Evolutionary conservation across 208 protist genomes (phyloP).

Genomic region (Leishmania gerbilli): DNA sequence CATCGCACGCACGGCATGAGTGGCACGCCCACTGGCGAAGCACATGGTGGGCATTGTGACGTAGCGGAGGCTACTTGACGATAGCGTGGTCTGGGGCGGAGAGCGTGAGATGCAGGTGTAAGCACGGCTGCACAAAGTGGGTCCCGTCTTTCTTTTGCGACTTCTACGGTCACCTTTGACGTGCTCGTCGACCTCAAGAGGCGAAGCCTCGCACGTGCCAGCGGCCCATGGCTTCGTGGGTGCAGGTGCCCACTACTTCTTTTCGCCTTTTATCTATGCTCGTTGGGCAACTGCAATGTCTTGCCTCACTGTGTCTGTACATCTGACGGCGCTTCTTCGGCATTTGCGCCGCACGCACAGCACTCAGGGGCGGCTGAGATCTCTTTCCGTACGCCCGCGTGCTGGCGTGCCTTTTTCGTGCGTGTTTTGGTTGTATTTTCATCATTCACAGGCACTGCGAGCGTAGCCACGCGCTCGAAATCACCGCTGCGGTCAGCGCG

Average conservation of each 20-base stretch:
- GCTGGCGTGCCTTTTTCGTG: neutral
- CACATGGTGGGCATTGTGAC: neutral
- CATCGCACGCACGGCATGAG: neutral
- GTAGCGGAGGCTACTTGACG: neutral
- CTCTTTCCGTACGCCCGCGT: neutral
- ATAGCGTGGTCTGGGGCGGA: neutral
- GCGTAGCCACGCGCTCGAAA: neutral
- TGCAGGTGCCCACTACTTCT: neutral
- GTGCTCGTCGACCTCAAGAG: neutral
- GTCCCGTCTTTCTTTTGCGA: neutral
- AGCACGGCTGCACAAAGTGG: neutral
- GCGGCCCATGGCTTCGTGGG: neutral
- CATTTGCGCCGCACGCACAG: neutral
- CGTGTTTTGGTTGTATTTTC: neutral
- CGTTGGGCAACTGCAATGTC: neutral
- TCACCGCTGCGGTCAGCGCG: too few species aligned
- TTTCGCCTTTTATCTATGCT: neutral
- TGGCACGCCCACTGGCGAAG: neutral
- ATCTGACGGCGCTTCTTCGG: neutral
- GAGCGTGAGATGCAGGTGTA: neutral
- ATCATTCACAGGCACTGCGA: neutral
- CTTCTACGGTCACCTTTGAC: neutral
- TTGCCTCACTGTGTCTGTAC: neutral
- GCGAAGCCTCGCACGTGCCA: neutral
- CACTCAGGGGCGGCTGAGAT: neutral